Evolutionary conservation across 345 rosid species (phyloP).

Genomic region (Geranium brycei): DNA sequence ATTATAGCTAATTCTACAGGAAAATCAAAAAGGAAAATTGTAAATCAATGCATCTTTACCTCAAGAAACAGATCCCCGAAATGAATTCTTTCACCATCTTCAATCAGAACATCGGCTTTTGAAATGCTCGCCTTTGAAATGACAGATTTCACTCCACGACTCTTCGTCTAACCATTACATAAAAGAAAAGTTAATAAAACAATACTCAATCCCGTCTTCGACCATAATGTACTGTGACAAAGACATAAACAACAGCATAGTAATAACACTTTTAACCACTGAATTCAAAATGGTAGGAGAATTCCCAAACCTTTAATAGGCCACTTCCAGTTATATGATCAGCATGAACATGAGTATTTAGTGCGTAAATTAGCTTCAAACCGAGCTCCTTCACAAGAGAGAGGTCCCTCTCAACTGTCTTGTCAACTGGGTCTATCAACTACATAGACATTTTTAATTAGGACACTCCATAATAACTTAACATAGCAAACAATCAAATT

Average conservation of each 20-base stretch:
- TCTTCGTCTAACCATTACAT: conserved; percentile 36
- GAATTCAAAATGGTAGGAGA: no score
- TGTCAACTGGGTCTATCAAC: conserved; percentile 96
- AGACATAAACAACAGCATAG: no score
- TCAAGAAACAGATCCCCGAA: conserved; percentile 65
- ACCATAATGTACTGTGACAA: no score
- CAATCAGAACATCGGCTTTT: conserved; percentile 65
- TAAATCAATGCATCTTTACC: conserved; percentile 19
- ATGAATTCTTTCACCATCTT: conserved; percentile 51
- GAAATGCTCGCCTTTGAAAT: conserved; percentile 72
- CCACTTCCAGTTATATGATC: conserved; percentile 95
- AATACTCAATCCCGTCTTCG: no score
- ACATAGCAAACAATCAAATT: no score
- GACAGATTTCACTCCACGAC: conserved; percentile 51
- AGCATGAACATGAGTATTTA: conserved; percentile 96
- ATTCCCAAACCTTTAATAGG: conserved; percentile 48
- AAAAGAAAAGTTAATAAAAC: no score
- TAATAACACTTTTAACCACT: no score
- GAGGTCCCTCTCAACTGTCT: conserved; percentile 78
- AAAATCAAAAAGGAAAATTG: no score
- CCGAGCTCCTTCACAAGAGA: conserved; percentile 56
- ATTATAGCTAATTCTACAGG: no score
- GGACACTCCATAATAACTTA: no score
- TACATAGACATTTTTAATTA: conserved; percentile 11
- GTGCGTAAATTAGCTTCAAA: conserved; percentile 58